A percentile compares a stretch with the other conserved stretches of the same genome.
phyloP scores from a whole-genome alignment of 2,329 filamentous ascomycete species.

The Penicillium sp. region DNA sequence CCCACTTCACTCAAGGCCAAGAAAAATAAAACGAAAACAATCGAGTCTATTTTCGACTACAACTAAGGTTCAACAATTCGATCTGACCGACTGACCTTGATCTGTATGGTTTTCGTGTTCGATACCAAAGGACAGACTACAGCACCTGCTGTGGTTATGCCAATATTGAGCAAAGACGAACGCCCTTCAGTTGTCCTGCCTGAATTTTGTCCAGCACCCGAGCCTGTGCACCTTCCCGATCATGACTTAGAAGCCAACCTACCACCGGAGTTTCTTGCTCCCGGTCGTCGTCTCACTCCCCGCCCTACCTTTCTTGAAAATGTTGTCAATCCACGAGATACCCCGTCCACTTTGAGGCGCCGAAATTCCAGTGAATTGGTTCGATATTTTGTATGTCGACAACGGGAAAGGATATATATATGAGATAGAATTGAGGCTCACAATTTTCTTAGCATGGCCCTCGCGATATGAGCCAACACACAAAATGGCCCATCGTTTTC shows the following conservation, averaged over 20 bases:
- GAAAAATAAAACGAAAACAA: background rate
- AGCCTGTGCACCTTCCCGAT: background rate
- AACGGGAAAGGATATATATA: background rate
- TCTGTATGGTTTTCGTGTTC: background rate
- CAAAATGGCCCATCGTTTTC: constrained; percentile 76
- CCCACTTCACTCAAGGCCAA: background rate
- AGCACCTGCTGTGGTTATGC: background rate
- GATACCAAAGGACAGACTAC: background rate
- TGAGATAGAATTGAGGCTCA: background rate
- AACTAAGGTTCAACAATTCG: background rate
- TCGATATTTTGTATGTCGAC: constrained; percentile 61
- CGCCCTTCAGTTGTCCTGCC: background rate
- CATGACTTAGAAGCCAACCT: background rate
- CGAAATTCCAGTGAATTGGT: constrained; percentile 54
- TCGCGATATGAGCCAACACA: constrained; percentile 71
- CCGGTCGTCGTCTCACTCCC: constrained; percentile 25
- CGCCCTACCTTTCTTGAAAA: constrained; percentile 40
- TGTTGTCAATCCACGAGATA: constrained; percentile 35
- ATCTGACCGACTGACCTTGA: background rate
- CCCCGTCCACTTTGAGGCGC: constrained; percentile 34
- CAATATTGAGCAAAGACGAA: background rate
- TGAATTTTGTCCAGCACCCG: background rate
- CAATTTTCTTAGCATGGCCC: constrained; percentile 48
- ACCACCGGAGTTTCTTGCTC: background rate
- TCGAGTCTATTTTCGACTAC: background rate